Evolutionary conservation across 2,329 filamentous ascomycete genomes (phyloP), one percentile per base, ranked within the genome.

Genomic region (Diaporthe sp.): DNA sequence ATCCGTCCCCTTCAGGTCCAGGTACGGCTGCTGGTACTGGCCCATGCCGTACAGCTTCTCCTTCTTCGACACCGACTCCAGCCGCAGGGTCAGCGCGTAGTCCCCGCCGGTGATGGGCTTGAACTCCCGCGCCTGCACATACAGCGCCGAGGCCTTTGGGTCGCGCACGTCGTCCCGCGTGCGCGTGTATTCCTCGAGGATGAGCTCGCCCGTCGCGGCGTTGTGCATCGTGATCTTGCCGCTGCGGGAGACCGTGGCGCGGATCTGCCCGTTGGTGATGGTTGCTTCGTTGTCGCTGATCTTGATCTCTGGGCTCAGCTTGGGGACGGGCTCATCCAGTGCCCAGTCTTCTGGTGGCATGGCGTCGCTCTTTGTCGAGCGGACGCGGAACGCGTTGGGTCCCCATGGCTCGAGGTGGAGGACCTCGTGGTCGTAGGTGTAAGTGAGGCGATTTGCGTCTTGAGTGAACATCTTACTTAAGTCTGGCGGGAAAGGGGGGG

Each of bases 21-120:
- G 84, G 71, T 85, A 87, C 0, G 90, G 89, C 78, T 93, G 91
- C 79, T 93, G 92, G 76, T 93, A 93, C 81, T 93, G 92, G 0
- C 92, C 92, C 91, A 93, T 93, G 28, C 92, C 92, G 79, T 87
- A 93, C n/a, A 93, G 89, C 79, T 88, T 90, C 80, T 93, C 92
- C 25, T 88, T 83, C 0, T 83, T 82, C 72, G 88, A 81, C 71
- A 89, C 80, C 1, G 88, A 89, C 80, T 93, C 91, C 72, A 93
- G 87, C 0, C 92, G 86, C 78, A 88, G 84, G 0, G 90, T 92
- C 12, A 93, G 83, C 71, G 90, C 87, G 79, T 90, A 92, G 73
- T 87, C 86, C 1, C 85, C 83, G 8, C 90, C 90, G 0, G 86
- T 82, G 3, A 88, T 86, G 0, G 89, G 87, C 71, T 86, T 86